phyloP scores from a whole-genome alignment of 2,329 filamentous ascomycete species.

The Apiospora saccharicola region DNA sequence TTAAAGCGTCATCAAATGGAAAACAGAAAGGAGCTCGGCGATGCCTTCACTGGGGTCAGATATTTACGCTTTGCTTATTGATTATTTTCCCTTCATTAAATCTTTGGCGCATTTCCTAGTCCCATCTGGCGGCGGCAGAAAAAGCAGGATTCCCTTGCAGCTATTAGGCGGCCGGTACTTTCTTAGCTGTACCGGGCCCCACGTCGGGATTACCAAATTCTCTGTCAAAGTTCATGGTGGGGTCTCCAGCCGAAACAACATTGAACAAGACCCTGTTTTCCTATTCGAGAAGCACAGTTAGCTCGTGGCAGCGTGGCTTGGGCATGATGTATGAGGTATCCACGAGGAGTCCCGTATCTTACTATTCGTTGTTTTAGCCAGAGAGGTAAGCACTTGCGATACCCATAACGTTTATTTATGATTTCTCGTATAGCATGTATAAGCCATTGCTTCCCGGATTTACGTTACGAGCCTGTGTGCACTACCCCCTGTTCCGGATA shows the following conservation, averaged over 20 bases:
- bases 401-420: background rate
- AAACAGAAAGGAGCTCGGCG: background rate
- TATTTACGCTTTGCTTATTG: background rate
- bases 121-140: background rate
- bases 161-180: background rate
- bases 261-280: background rate
- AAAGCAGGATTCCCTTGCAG: constrained; percentile 10
- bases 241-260: constrained; percentile 9
- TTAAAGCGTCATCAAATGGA: background rate
- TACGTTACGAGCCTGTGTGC: background rate
- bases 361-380: background rate
- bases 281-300: background rate
- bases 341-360: background rate
- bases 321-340: background rate
- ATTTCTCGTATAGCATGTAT: background rate
- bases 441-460: background rate
- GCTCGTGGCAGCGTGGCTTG: background rate
- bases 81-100: background rate
- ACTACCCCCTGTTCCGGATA: constrained; percentile 1
- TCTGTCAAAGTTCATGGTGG: constrained; percentile 20
- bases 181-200: background rate
- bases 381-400: background rate
- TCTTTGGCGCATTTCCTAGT: too few species aligned
- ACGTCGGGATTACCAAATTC: constrained; percentile 10
- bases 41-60: background rate